phyloP scores from a whole-genome alignment of 208 protist genomes.

The Crithidia expoeki region DNA sequence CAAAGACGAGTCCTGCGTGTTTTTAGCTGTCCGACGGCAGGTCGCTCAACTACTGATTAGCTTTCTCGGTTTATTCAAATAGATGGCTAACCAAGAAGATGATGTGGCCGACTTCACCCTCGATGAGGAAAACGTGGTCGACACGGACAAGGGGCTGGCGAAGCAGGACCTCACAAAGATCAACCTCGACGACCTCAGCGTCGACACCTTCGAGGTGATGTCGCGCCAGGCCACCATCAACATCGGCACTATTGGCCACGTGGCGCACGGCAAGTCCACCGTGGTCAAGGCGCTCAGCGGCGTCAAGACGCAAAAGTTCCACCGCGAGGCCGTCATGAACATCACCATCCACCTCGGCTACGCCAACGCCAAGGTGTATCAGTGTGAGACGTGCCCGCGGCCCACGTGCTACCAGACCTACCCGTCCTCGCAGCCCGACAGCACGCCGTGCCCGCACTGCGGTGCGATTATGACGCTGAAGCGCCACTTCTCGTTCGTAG shows the following conservation, averaged over 20 bases:
- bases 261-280: constrained; percentile 99
- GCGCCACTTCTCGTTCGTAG: constrained; percentile 99
- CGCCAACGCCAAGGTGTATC: constrained; percentile 99
- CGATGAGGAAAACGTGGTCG: constrained; percentile 50
- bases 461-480: constrained; percentile 71
- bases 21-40: too few species aligned
- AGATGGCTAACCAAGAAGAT: constrained; percentile 50
- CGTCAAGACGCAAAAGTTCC: constrained; percentile 99
- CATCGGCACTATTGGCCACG: constrained; percentile 99
- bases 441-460: constrained; percentile 75
- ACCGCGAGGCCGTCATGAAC: constrained; percentile 99
- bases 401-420: constrained; percentile 94
- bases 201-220: constrained; percentile 98
- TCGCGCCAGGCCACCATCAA: constrained; percentile 99
- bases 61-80: neutral
- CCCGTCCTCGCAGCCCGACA: constrained; percentile 90
- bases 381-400: constrained; percentile 86
- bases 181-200: constrained; percentile 84
- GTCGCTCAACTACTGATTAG: too few species aligned
- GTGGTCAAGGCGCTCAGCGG: constrained; percentile 99
- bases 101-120: constrained; percentile 75
- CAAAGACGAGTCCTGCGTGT: too few species aligned
- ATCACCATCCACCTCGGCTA: constrained; percentile 99
- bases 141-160: constrained; percentile 60
- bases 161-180: constrained; percentile 78